Conservation (phyloP, 331 rosid genomes). For the Cydonia oblonga region DNA sequence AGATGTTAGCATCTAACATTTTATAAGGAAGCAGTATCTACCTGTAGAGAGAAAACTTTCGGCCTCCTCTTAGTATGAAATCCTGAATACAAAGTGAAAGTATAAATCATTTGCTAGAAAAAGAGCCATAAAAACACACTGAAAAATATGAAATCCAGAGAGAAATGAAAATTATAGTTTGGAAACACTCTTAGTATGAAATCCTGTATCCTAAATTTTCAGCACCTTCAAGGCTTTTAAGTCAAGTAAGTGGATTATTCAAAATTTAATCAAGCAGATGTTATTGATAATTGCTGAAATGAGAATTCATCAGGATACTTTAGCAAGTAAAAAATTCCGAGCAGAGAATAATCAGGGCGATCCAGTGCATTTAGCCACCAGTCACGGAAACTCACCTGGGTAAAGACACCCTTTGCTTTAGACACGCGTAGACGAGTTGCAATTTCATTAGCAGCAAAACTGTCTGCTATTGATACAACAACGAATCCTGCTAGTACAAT, state of each 20-base stretch:
- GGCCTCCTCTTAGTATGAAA: slow-evolving; percentile 79
- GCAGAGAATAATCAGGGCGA: neutral
- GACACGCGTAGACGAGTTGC: slow-evolving; percentile 59
- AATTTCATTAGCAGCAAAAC: slow-evolving; percentile 73
- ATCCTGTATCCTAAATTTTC: too few relatives aligned
- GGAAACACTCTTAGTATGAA: too few relatives aligned
- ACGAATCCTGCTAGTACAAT: slow-evolving; percentile 60
- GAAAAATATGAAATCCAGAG: neutral
- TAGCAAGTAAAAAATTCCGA: neutral
- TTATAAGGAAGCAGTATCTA: slow-evolving; percentile 8
- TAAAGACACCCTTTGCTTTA: slow-evolving; percentile 71
- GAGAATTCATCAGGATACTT: neutral
- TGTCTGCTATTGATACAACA: slow-evolving; percentile 89
- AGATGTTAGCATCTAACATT: slow-evolving; percentile 1
- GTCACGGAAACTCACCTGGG: slow-evolving; percentile 41
- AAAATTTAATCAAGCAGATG: too few relatives aligned
- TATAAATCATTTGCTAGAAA: neutral
- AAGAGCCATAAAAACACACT: neutral
- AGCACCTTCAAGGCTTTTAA: neutral
- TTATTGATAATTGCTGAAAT: neutral
- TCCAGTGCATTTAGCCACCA: neutral
- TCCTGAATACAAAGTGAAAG: slow-evolving; percentile 47
- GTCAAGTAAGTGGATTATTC: too few relatives aligned
- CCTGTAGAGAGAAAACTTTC: slow-evolving; percentile 75
- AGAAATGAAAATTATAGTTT: too few relatives aligned